Percentiles rank a stretch among this genome's conserved stretches.
Evolutionary conservation across 2,329 filamentous ascomycete species (phyloP).

Genomic region (Septoria petroselini): DNA sequence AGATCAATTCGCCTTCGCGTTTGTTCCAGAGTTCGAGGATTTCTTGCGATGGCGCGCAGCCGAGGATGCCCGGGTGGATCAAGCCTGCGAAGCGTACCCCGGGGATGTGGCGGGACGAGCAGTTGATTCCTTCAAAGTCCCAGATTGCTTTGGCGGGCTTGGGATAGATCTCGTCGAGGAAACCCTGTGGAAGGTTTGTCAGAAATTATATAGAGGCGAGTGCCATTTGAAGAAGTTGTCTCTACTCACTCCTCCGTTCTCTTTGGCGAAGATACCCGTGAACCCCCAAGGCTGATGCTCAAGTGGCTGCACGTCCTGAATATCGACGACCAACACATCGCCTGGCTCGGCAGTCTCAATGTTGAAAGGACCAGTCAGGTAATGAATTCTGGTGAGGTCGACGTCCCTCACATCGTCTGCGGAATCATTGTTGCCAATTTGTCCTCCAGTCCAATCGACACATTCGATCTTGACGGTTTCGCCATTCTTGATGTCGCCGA

Average conservation of each 20-base stretch:
- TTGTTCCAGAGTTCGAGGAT: conserved; percentile 79
- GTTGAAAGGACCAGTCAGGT: conserved; percentile 85
- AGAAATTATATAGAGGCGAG: neutral
- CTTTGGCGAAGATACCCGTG: conserved; percentile 73
- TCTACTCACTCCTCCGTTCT: conserved; percentile 66
- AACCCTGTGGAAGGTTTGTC: conserved; percentile 46
- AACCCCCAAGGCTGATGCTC: conserved; percentile 87
- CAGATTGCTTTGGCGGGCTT: conserved; percentile 73
- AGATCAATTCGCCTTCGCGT: conserved; percentile 76
- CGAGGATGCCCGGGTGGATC: conserved; percentile 88
- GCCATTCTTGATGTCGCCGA: conserved; percentile 70
- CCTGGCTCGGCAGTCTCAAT: conserved; percentile 80
- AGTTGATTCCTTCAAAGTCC: conserved; percentile 76
- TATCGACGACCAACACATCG: conserved; percentile 81
- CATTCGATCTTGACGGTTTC: conserved; percentile 95
- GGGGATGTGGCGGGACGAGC: conserved; percentile 80
- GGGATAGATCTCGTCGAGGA: conserved; percentile 82
- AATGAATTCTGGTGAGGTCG: conserved; percentile 80
- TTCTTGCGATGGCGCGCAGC: conserved; percentile 77
- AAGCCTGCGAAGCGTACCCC: conserved; percentile 80
- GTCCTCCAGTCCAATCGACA: conserved; percentile 70
- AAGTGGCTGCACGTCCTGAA: conserved; percentile 88
- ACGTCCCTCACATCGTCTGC: conserved; percentile 86
- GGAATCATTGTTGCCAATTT: conserved; percentile 83
- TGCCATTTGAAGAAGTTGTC: too few relatives aligned